Conservation (phyloP, 2,329 filamentous ascomycete species). For the Phialemonium atrogriseum region DNA sequence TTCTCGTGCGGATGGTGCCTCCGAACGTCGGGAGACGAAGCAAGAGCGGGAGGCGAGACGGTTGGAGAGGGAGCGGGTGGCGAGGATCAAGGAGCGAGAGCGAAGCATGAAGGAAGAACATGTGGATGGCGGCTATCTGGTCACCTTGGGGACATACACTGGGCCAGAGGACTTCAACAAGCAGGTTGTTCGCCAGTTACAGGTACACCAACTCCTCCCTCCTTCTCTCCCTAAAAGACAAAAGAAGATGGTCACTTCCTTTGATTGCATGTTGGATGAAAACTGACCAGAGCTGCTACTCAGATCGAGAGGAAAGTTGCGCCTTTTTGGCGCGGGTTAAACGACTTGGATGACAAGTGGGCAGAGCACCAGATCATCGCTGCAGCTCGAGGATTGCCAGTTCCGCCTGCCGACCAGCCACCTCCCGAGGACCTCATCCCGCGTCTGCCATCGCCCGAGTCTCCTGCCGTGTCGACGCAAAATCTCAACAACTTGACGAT, state of each 20-base stretch:
- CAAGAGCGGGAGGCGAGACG: conserved; percentile 84
- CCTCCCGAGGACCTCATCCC: conserved; percentile 58
- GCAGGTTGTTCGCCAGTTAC: conserved; percentile 74
- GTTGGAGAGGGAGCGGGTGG: conserved; percentile 69
- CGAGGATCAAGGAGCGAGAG: conserved; percentile 76
- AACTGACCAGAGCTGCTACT: conserved; percentile 7
- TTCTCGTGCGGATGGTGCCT: conserved; percentile 31
- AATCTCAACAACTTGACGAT: conserved; percentile 68
- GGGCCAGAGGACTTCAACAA: conserved; percentile 93
- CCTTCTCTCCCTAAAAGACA: background rate
- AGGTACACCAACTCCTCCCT: conserved; percentile 47
- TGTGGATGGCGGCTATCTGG: conserved; percentile 88
- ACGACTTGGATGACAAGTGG: conserved; percentile 85
- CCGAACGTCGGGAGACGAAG: conserved; percentile 73
- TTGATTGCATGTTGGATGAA: conserved; percentile 4
- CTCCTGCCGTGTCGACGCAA: conserved; percentile 44
- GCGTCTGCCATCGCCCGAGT: conserved; percentile 34
- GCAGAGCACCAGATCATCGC: conserved; percentile 93
- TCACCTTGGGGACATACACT: conserved; percentile 90
- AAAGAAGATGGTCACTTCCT: background rate
- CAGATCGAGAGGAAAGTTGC: conserved; percentile 89
- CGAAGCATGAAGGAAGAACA: conserved; percentile 85
- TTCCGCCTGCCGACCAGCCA: conserved; percentile 77
- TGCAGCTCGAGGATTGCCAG: conserved; percentile 72
- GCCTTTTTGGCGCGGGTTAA: conserved; percentile 90